Percentiles rank a stretch among this genome's conserved stretches.
Conservation (phyloP, 495 filamentous ascomycete species). For the Lepidopterella palustris region DNA sequence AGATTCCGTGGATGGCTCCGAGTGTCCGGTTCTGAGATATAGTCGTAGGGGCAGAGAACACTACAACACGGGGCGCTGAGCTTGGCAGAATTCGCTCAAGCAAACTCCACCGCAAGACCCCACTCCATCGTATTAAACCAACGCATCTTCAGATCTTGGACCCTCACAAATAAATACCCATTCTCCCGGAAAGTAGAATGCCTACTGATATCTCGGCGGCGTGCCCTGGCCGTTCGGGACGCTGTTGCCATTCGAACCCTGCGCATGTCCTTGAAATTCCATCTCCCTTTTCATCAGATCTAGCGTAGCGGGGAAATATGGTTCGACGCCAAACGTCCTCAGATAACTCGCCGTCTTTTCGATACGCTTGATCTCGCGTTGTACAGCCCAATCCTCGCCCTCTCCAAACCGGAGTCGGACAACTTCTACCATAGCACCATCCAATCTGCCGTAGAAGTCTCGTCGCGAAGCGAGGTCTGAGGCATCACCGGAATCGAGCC, state of each 20-base stretch:
- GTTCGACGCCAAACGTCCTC: conserved; percentile 42
- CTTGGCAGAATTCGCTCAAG: too few species aligned
- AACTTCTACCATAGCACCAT: conserved; percentile 43
- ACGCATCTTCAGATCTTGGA: not conserved
- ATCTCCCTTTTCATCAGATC: conserved; percentile 39
- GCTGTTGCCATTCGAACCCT: conserved; percentile 3
- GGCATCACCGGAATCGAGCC: conserved; percentile 42
- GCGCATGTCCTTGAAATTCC: conserved; percentile 5
- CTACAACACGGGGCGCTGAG: too few species aligned
- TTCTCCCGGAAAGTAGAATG: not conserved
- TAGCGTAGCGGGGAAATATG: conserved; percentile 44
- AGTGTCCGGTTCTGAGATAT: too few species aligned
- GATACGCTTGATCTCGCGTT: conserved; percentile 44
- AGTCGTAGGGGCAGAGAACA: too few species aligned
- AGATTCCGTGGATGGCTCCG: too few species aligned
- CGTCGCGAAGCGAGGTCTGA: conserved; percentile 38
- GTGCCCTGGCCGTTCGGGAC: conserved; percentile 9
- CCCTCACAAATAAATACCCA: not conserved
- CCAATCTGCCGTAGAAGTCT: conserved; percentile 41
- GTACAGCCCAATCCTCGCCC: conserved; percentile 43
- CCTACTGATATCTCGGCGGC: conserved; percentile 23
- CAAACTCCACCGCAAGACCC: too few species aligned
- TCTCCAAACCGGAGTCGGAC: conserved; percentile 39
- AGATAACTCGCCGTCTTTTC: conserved; percentile 46
- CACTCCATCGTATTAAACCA: too few species aligned